These are phyloP conservation scores for Penicillium janthinellum DNA, from an alignment of 2,329 filamentous ascomycete species.

Conservation along the genomic window DNA sequence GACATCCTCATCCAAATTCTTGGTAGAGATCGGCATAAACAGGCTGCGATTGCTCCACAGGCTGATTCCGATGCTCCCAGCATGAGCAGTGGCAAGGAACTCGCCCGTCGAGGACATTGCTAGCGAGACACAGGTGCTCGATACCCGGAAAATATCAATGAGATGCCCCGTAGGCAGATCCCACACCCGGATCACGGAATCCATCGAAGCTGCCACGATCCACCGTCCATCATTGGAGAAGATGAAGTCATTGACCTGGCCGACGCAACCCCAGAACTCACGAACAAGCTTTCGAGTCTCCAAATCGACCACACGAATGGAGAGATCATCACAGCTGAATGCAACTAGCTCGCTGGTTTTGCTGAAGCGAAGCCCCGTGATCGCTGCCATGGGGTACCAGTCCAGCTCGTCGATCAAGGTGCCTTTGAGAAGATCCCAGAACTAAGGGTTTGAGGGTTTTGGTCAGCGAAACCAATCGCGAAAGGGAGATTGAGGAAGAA, in stretches of 20 bases:
- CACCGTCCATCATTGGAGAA: conserved; percentile 94
- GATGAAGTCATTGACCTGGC: conserved; percentile 74
- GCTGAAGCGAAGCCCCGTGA: conserved; percentile 79
- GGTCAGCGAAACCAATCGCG: not conserved
- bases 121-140: conserved; percentile 76
- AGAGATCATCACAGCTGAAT: conserved; percentile 84
- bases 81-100: conserved; percentile 86
- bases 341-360: conserved; percentile 81
- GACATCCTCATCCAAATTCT: conserved; percentile 78
- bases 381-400: conserved; percentile 75
- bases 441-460: conserved; percentile 46
- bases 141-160: conserved; percentile 84
- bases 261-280: conserved; percentile 83
- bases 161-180: conserved; percentile 94
- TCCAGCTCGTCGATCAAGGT: conserved; percentile 77
- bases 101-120: conserved; percentile 90
- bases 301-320: conserved; percentile 84
- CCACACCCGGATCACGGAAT: conserved; percentile 82
- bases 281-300: conserved; percentile 88
- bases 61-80: conserved; percentile 81
- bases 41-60: conserved; percentile 94
- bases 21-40: conserved; percentile 84
- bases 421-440: conserved; percentile 93
- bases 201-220: conserved; percentile 85
- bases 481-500: not conserved